Conservation (phyloP, 164 flowering plant genomes). For the Brasenia schreberi region DNA sequence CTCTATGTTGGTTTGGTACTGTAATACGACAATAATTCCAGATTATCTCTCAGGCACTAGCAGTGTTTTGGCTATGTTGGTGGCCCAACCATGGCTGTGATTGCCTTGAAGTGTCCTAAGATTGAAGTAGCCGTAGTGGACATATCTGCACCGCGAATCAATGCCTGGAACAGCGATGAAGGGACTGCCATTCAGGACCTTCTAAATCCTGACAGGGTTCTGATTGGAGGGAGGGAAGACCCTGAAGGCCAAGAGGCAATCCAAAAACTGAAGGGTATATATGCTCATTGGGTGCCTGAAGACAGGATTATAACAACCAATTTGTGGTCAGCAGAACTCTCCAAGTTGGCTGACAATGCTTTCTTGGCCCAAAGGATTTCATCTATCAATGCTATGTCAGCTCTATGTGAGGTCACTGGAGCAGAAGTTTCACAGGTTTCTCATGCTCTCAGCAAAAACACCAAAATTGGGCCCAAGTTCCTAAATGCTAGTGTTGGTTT, state of each 20-base stretch:
- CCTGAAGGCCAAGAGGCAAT: conserved; percentile 76
- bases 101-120: conserved; percentile 73
- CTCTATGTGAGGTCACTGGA: conserved; percentile 90
- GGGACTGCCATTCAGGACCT: conserved; percentile 89
- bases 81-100: conserved; percentile 94
- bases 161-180: conserved; percentile 89
- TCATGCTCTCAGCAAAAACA: conserved; percentile 65
- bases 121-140: conserved; percentile 85
- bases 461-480: conserved; percentile 77
- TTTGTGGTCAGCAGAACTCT: conserved; percentile 90
- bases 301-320: conserved; percentile 65
- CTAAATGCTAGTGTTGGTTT: conserved; percentile 82
- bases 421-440: conserved; percentile 68
- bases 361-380: conserved; percentile 87
- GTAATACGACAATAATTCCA: background rate
- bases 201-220: conserved; percentile 66
- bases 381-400: conserved; percentile 89
- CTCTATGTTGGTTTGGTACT: too few species aligned
- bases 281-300: conserved; percentile 85
- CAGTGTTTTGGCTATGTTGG: conserved; percentile 56
- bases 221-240: conserved; percentile 88
- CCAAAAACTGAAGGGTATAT: conserved; percentile 52
- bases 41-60: background rate
- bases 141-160: conserved; percentile 29
- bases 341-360: conserved; percentile 93